Evolutionary conservation across 805 yeast genomes (phyloP), one percentile per base, ranked within the genome.

Genomic region (Jamesozyma hellenica): DNA sequence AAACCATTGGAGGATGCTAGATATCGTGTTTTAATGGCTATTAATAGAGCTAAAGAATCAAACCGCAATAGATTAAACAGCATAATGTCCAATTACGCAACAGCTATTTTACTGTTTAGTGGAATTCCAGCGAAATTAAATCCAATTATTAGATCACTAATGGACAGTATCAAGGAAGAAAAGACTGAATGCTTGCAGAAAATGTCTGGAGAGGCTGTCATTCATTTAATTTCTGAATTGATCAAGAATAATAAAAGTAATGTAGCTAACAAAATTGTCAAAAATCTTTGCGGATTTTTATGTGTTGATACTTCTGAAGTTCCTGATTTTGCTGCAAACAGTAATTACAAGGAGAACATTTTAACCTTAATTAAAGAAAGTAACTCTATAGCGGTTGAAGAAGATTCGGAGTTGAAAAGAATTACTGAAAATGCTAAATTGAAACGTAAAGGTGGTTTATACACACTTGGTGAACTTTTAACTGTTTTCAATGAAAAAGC

Each of bases 301-400:
- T 92, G 98, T 64, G 96, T 88, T 26, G 98, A 90, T 56, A 86
- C 96, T 0, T 75, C 92, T 3, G 96, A 88, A 55, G 96, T 90
- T 26, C 98, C 98, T 2, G 96, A 86, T 52, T 92, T 85, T 54
- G 67, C 69, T 13, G 79, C 82, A 34, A 82, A 83, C 49, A 71
- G 73, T 29, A 60, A 63, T 12, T 65, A 70, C 41, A 68, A 61
- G 14, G 75, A 73, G 34, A 64, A 65, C 12, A 80, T 90, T 11
- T 62, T 88, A 39, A 85, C 96, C 1, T 67, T 87, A 49, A 68
- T 75, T 40, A 85, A 84, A 50, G 96, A 86, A 49, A 94, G 84
- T 47, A 75, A 79, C 1, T 68, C 68, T 36, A 61, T 76, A 1
- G 80, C 76, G 43, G 75, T 79, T 5, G 70, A 72, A 13, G 87